A percentile compares a stretch with the other conserved stretches of the same genome.
Evolutionary conservation across 768 basidiomycete species (phyloP).

Genomic region (Multifurca ochricompacta): DNA sequence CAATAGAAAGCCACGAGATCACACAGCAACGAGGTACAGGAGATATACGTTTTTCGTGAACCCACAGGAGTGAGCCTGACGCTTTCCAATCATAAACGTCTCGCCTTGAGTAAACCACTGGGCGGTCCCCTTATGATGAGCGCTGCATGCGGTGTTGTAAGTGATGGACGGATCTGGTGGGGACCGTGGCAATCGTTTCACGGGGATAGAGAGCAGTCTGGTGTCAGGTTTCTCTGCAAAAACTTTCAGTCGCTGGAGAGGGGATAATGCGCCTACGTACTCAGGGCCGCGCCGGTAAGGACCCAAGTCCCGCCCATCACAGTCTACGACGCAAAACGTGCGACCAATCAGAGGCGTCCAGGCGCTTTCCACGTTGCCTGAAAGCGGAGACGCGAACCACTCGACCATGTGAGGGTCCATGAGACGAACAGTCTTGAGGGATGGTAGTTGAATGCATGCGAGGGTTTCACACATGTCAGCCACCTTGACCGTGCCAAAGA

Average conservation of each 20-base stretch:
- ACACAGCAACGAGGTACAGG: neutral
- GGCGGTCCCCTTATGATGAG: too few relatives aligned
- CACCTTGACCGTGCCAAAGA: neutral
- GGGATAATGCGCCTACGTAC: neutral
- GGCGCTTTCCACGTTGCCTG: slow-evolving; percentile 4
- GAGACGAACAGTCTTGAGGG: slow-evolving; percentile 7
- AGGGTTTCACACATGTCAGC: slow-evolving; percentile 3
- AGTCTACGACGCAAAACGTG: slow-evolving; percentile 6
- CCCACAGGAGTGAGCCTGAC: too few relatives aligned
- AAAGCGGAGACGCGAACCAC: slow-evolving; percentile 1
- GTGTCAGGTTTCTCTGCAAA: neutral
- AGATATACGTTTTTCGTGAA: too few relatives aligned
- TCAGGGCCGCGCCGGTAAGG: neutral
- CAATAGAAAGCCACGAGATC: neutral
- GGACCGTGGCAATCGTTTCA: too few relatives aligned
- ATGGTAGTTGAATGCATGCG: neutral
- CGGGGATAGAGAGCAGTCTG: too few relatives aligned
- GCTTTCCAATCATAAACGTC: too few relatives aligned
- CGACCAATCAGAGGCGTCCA: slow-evolving; percentile 1
- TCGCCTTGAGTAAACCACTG: too few relatives aligned
- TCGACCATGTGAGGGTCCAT: neutral
- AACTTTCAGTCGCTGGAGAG: neutral
- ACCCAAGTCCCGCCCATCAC: neutral
- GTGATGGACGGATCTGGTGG: too few relatives aligned
- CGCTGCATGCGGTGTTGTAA: too few relatives aligned